Evolutionary conservation across 148 eudicot species (phyloP).

Genomic region (Polygonum aviculare): DNA sequence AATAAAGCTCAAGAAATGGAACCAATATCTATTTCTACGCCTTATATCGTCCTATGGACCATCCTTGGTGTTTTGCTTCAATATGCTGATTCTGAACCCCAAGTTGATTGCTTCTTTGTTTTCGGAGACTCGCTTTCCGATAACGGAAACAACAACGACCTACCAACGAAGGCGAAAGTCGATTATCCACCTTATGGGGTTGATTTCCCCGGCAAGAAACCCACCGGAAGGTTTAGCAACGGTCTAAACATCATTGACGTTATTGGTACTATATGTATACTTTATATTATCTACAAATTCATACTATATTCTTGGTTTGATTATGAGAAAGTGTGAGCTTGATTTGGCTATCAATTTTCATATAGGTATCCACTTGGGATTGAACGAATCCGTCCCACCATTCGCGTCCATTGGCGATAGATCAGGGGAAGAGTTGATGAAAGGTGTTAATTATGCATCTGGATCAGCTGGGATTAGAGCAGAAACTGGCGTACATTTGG

Average conservation of each 20-base stretch:
- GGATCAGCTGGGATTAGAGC: background rate
- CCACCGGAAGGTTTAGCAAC: conserved; percentile 10
- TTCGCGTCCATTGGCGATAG: background rate
- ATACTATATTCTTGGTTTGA: background rate
- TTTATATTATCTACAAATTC: background rate
- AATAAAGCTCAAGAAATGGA: background rate
- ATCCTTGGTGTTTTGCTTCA: background rate
- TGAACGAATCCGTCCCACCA: background rate
- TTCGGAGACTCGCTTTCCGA: conserved; percentile 8
- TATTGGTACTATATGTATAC: background rate
- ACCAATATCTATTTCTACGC: background rate
- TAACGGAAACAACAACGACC: conserved; percentile 8
- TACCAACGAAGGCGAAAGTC: background rate
- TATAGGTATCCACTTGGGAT: background rate
- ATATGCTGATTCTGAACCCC: background rate
- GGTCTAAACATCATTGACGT: conserved; percentile 6
- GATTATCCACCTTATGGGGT: conserved; percentile 4
- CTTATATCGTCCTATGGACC: background rate
- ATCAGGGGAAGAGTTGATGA: background rate
- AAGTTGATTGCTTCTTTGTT: conserved; percentile 4
- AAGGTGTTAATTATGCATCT: conserved; percentile 2
- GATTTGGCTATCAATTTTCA: background rate
- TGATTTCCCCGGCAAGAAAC: background rate
- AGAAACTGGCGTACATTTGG: conserved; percentile 1
- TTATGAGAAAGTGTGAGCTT: background rate